Percentiles rank a stretch among this genome's conserved stretches.
phyloP scores from a whole-genome alignment of 2,329 filamentous ascomycete species.

The Aspergillus calidoustus region DNA sequence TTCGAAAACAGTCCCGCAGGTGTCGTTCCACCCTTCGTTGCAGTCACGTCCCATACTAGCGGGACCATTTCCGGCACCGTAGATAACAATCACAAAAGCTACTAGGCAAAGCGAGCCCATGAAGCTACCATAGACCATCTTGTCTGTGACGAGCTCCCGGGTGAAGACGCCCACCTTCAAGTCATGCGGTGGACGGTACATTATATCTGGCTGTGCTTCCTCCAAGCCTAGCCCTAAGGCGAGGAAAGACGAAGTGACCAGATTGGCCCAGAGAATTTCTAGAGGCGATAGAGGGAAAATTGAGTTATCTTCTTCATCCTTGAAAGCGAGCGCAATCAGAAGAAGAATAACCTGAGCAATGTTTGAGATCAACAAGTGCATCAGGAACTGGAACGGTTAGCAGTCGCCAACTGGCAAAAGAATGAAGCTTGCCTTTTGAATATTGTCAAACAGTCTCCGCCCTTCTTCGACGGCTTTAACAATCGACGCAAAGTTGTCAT shows the following conservation, averaged over 20 bases:
- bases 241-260: conserved; percentile 83
- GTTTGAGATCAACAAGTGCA: conserved; percentile 79
- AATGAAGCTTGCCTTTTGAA: conserved; percentile 51
- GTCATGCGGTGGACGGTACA: conserved; percentile 78
- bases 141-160: conserved; percentile 46
- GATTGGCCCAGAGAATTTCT: conserved; percentile 90
- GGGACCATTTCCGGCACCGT: conserved; percentile 41
- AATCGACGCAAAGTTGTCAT: conserved; percentile 63
- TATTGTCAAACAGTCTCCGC: conserved; percentile 62
- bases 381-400: conserved; percentile 60
- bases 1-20: conserved; percentile 63
- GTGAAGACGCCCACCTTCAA: conserved; percentile 47
- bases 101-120: conserved; percentile 53
- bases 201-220: conserved; percentile 73
- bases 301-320: conserved; percentile 70
- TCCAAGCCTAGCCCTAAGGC: conserved; percentile 86
- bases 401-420: conserved; percentile 34
- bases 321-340: conserved; percentile 79
- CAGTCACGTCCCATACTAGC: conserved; percentile 60
- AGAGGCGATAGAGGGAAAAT: conserved; percentile 85
- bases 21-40: conserved; percentile 54
- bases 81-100: conserved; percentile 45
- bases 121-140: conserved; percentile 48
- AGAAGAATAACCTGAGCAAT: conserved; percentile 83
- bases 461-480: conserved; percentile 66